phyloP scores from a whole-genome alignment of 2,329 filamentous ascomycete species.

The Exophiala spinifera region DNA sequence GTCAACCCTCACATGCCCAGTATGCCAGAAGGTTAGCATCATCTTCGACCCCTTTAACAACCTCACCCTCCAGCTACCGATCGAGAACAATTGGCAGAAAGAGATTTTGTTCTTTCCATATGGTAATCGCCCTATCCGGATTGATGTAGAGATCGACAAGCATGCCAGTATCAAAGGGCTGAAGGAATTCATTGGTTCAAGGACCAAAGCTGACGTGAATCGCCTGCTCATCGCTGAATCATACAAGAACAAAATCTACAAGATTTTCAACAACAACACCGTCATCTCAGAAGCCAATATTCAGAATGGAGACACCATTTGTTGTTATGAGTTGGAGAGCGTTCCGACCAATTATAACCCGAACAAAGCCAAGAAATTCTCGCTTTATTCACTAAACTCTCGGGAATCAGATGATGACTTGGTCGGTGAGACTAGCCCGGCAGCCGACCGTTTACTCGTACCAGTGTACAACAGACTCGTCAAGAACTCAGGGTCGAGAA shows the following conservation, averaged over 20 bases:
- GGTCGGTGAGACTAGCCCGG: constrained; percentile 41
- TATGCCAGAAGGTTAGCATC: constrained; percentile 92
- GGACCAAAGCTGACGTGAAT: constrained; percentile 48
- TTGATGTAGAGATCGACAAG: constrained; percentile 74
- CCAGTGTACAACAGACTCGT: constrained; percentile 47
- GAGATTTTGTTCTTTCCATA: constrained; percentile 75
- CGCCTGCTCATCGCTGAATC: constrained; percentile 79
- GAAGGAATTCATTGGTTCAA: constrained; percentile 54
- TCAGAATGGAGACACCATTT: constrained; percentile 58
- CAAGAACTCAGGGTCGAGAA: constrained; percentile 30
- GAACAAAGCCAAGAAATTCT: constrained; percentile 49
- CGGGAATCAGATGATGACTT: constrained; percentile 40
- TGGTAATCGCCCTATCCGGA: constrained; percentile 64
- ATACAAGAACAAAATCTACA: constrained; percentile 81
- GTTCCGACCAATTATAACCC: constrained; percentile 74
- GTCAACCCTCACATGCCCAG: constrained; percentile 88
- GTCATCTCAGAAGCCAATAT: constrained; percentile 70
- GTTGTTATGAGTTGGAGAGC: constrained; percentile 73
- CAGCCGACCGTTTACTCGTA: constrained; percentile 46
- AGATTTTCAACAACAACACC: constrained; percentile 70
- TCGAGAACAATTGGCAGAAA: constrained; percentile 77
- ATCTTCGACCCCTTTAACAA: constrained; percentile 98
- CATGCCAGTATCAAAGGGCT: constrained; percentile 58
- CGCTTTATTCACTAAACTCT: constrained; percentile 30
- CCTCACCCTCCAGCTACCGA: constrained; percentile 82